Evolutionary conservation across 805 yeast species (phyloP).

Genomic region (Blastobotrys mokoenaii): DNA sequence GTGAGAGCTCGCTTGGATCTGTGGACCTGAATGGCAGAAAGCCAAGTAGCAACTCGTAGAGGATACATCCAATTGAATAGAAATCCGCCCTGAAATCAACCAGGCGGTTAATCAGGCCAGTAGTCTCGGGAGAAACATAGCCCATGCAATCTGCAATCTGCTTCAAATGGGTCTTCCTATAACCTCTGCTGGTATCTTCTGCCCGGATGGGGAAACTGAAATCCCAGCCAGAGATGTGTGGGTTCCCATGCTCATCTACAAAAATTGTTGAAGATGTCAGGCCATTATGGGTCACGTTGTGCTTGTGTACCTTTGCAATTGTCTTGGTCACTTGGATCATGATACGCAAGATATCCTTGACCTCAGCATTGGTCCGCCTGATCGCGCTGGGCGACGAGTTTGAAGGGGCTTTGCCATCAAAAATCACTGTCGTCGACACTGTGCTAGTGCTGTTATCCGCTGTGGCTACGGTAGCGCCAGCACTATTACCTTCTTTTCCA

Average conservation of each 20-base stretch:
- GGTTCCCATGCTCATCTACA: conserved; percentile 28
- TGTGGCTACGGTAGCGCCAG: neutral
- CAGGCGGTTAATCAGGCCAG: conserved; percentile 31
- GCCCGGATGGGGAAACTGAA: conserved; percentile 35
- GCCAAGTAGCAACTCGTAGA: conserved; percentile 42
- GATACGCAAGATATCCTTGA: conserved; percentile 19
- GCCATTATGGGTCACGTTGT: conserved; percentile 42
- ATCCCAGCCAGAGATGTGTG: conserved; percentile 40
- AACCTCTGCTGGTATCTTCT: conserved; percentile 37
- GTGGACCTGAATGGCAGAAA: conserved; percentile 36
- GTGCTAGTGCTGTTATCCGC: neutral
- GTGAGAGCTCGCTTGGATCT: conserved; percentile 32
- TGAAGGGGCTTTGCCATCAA: neutral
- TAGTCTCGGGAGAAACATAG: conserved; percentile 43
- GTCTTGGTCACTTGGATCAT: conserved; percentile 22
- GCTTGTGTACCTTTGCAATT: conserved; percentile 30
- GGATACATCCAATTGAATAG: conserved; percentile 41
- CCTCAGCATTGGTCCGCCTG: conserved; percentile 14
- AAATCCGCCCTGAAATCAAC: conserved; percentile 43
- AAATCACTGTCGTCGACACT: neutral
- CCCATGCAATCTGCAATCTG: conserved; percentile 35
- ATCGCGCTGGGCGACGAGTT: neutral
- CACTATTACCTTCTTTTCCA: neutral
- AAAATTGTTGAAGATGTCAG: conserved; percentile 34
- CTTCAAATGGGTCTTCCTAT: conserved; percentile 34